A percentile compares a stretch with the other conserved stretches of the same genome.
Evolutionary conservation across 2,329 filamentous ascomycete genomes (phyloP).

Genomic region (Sphaerostilbella broomeana): DNA sequence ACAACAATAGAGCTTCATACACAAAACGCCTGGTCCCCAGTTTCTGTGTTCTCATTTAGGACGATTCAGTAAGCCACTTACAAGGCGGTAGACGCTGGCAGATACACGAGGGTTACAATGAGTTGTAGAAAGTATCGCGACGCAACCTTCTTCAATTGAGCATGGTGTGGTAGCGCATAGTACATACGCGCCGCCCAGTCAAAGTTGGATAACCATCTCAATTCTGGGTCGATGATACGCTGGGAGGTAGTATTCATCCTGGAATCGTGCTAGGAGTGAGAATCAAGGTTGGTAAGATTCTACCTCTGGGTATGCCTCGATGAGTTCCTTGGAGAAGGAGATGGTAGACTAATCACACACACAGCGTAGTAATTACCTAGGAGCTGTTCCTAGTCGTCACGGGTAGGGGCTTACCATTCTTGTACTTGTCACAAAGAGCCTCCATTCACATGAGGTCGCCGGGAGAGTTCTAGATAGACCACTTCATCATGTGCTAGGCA

Average conservation of each 20-base stretch:
- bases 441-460: slow-evolving; percentile 66
- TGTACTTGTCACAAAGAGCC: slow-evolving; percentile 50
- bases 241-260: slow-evolving; percentile 63
- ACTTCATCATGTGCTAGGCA: slow-evolving; percentile 69
- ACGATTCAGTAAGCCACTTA: too few species aligned
- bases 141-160: slow-evolving; percentile 30
- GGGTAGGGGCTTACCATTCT: slow-evolving; percentile 41
- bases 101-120: slow-evolving; percentile 10
- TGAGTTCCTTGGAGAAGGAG: slow-evolving; percentile 59
- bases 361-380: slow-evolving; percentile 61
- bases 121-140: slow-evolving; percentile 21
- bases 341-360: slow-evolving; percentile 63
- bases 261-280: slow-evolving; percentile 48
- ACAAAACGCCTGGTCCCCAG: too few species aligned
- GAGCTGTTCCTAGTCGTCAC: slow-evolving; percentile 63
- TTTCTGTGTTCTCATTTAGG: too few species aligned
- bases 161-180: slow-evolving; percentile 42
- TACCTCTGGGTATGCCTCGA: slow-evolving; percentile 64
- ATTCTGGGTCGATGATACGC: slow-evolving; percentile 58
- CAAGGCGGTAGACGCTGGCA: too few species aligned
- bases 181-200: slow-evolving; percentile 63
- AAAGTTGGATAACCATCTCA: slow-evolving; percentile 28
- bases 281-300: slow-evolving; percentile 61
- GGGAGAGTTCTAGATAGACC: slow-evolving; percentile 51
- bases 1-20: too few species aligned